Conservation (phyloP, 2,329 filamentous ascomycete species). For the Raffaelea ambrosiae region DNA sequence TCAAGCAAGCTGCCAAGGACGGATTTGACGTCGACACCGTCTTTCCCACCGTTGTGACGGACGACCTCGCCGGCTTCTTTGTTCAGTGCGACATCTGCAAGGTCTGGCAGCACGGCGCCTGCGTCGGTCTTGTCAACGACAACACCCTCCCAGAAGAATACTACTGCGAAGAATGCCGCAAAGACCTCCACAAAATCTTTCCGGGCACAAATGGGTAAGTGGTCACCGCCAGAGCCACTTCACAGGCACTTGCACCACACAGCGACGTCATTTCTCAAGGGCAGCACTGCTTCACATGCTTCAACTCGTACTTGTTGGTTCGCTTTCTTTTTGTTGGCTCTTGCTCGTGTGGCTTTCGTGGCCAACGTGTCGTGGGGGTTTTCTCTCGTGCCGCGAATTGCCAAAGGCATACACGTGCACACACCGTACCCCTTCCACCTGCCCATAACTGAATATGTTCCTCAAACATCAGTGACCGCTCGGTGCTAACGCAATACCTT, state of each 20-base stretch:
- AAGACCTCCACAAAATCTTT: slow-evolving; percentile 81
- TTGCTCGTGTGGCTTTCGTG: neutral
- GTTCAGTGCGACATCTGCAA: slow-evolving; percentile 97
- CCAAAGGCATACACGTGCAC: too few relatives aligned
- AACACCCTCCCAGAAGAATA: slow-evolving; percentile 91
- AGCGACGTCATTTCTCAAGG: too few relatives aligned
- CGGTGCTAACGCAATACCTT: slow-evolving; percentile 27
- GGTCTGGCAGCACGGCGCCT: slow-evolving; percentile 97
- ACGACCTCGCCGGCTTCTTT: slow-evolving; percentile 90
- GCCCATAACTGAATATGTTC: too few relatives aligned
- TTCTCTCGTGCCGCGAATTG: too few relatives aligned
- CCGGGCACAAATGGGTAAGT: slow-evolving; percentile 77
- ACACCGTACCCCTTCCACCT: too few relatives aligned
- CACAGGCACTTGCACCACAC: too few relatives aligned
- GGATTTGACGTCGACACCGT: slow-evolving; percentile 49
- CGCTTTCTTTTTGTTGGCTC: neutral
- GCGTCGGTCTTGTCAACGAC: slow-evolving; percentile 94
- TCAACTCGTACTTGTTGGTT: too few relatives aligned
- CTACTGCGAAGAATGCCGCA: slow-evolving; percentile 91
- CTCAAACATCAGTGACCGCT: neutral
- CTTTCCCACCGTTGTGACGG: slow-evolving; percentile 56
- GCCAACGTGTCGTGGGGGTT: neutral
- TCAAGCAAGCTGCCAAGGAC: slow-evolving; percentile 44
- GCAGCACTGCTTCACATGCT: too few relatives aligned
- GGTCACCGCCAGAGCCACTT: too few relatives aligned